Conservation (phyloP, 768 basidiomycete genomes). For the Suillus placidus region DNA sequence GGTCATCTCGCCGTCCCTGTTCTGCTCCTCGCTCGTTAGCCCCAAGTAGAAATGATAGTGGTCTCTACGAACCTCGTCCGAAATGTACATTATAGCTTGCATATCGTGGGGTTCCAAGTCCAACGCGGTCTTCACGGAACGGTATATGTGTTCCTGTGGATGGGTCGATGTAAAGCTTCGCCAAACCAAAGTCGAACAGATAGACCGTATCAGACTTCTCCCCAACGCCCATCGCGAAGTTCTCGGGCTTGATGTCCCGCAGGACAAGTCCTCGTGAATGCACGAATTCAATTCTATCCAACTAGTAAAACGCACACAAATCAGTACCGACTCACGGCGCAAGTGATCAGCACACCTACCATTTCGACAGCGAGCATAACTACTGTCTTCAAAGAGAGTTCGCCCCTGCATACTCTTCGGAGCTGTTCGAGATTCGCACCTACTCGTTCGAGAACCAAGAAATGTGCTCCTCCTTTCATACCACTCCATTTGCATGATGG, state of each 20-base stretch:
- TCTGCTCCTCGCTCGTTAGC: conserved; percentile 12
- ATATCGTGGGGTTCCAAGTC: conserved; percentile 21
- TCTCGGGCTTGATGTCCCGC: conserved; percentile 30
- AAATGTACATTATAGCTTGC: conserved; percentile 19
- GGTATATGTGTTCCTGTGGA: conserved; percentile 21
- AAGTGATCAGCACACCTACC: conserved; percentile 12
- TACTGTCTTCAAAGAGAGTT: conserved; percentile 24
- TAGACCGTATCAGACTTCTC: conserved; percentile 11
- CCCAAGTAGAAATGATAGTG: background rate
- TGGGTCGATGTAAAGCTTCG: conserved; percentile 16
- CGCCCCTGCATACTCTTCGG: conserved; percentile 19
- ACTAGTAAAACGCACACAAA: conserved; percentile 7
- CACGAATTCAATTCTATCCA: conserved; percentile 18
- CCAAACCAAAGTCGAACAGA: conserved; percentile 25
- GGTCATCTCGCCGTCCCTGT: conserved; percentile 25
- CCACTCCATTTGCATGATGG: conserved; percentile 18
- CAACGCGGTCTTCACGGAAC: conserved; percentile 11
- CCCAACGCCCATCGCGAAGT: conserved; percentile 20
- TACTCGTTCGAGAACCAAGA: conserved; percentile 25
- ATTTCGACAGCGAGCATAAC: conserved; percentile 27
- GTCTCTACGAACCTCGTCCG: conserved; percentile 14
- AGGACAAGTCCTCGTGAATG: conserved; percentile 22
- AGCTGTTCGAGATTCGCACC: conserved; percentile 22
- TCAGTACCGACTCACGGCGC: background rate
- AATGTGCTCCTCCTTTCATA: conserved; percentile 8